These are phyloP conservation scores for Zopfia rhizophila DNA, from an alignment of 2,329 filamentous ascomycete genomes.

Conservation along the genomic window DNA sequence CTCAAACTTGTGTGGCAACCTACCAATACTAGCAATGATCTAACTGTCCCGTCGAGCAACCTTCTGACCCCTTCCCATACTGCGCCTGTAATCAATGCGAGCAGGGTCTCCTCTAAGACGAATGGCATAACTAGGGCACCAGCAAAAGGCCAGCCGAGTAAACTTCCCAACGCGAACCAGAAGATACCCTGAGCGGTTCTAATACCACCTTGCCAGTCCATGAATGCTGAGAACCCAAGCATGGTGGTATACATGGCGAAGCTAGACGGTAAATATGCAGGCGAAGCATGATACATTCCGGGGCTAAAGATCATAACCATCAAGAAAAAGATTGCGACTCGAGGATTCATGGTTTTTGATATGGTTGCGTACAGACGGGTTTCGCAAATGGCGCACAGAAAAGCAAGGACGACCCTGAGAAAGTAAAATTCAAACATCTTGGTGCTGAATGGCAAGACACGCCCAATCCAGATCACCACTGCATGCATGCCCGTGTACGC, in stretches of 20 bases:
- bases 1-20: conserved; percentile 41
- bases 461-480: conserved; percentile 72
- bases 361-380: conserved; percentile 83
- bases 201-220: conserved; percentile 85
- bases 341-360: conserved; percentile 78
- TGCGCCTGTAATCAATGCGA: conserved; percentile 64
- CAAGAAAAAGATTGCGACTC: conserved; percentile 87
- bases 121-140: conserved; percentile 84
- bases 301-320: conserved; percentile 81
- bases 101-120: conserved; percentile 77
- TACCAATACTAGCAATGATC: conserved; percentile 76
- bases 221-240: conserved; percentile 86
- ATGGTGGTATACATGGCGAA: conserved; percentile 97
- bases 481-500: conserved; percentile 86
- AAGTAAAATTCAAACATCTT: conserved; percentile 82
- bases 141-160: conserved; percentile 95
- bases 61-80: conserved; percentile 69
- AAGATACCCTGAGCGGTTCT: conserved; percentile 86
- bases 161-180: conserved; percentile 87
- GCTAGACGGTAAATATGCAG: conserved; percentile 88
- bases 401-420: conserved; percentile 78
- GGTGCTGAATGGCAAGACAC: conserved; percentile 60
- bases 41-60: conserved; percentile 73
- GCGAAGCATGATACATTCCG: conserved; percentile 92
- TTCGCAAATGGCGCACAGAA: conserved; percentile 83